These are phyloP conservation scores for Solanum ossicruentum DNA, from an alignment of 257 asterid species.

Conservation along the genomic window DNA sequence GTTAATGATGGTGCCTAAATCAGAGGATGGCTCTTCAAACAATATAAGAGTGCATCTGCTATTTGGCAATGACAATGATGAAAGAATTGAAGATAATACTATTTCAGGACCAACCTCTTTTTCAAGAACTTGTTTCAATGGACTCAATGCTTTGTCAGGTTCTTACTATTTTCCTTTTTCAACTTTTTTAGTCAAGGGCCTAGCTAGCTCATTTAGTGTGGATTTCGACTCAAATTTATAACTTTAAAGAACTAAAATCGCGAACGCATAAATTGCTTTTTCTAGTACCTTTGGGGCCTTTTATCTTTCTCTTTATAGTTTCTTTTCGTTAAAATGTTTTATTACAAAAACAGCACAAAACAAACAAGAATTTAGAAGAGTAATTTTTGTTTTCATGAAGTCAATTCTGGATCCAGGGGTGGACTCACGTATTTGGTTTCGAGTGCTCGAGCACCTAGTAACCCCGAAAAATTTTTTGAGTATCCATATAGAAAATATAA, in stretches of 20 bases:
- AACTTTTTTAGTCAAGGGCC: too few relatives aligned
- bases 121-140: slow-evolving; percentile 81
- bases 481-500: too few relatives aligned
- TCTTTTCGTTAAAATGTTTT: neutral
- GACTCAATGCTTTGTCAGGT: slow-evolving; percentile 75
- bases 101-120: slow-evolving; percentile 34
- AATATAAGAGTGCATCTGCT: slow-evolving; percentile 11
- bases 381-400: neutral
- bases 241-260: too few relatives aligned
- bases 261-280: too few relatives aligned
- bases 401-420: neutral
- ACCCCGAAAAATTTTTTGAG: too few relatives aligned
- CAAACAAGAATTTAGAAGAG: neutral
- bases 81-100: neutral
- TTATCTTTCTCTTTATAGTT: neutral
- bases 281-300: too few relatives aligned
- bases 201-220: too few relatives aligned
- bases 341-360: neutral
- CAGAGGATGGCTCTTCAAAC: slow-evolving; percentile 1
- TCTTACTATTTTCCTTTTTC: neutral
- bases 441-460: accelerated
- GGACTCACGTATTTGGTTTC: too few relatives aligned
- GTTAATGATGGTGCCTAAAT: slow-evolving; percentile 9
- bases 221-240: too few relatives aligned
- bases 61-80: neutral